Base-by-base conservation (phyloP, 768 basidiomycete species). In the Exsudoporus frostii region DNA sequence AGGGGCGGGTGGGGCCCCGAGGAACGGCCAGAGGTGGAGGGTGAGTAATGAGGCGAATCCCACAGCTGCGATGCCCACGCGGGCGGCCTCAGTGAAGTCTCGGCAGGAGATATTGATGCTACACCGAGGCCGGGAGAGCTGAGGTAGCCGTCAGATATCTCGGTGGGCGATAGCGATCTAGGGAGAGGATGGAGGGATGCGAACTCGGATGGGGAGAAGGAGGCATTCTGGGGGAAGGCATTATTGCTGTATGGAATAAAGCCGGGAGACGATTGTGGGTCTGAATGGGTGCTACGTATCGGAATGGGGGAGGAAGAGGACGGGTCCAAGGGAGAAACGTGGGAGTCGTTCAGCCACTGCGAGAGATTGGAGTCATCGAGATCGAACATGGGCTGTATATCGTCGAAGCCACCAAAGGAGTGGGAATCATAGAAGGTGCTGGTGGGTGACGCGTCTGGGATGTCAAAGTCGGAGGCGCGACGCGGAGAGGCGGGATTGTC, bases 11-110 rank as follows among this genome's bases (percentile, higher is more conserved):
- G 81, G 43, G 74, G 77, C 40, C 73, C 71, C 6, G 78, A 71
- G 4, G 75, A 73, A 10, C 77, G 78, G 4, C 71, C 65, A 6
- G 53, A 54, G 25, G 74, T 69, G 38, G 79, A 73, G 40, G 78
- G 70, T 3, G 76, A 67, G 43, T 77, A 72, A 45, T 72, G 73
- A n/a, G 79, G 70, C 6, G 73, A 62, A 50, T 83, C 81, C 80
- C 81, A 90, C 29, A 87, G 72, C 54, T 88, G 84, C 9, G 82
- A 70, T 14, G 82, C 83, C 88, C 88, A 90, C 2, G 74, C 62
- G 1, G 88, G 86, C 5, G 84, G 74, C 48, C 74, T 76, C 25
- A 82, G 68, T 30, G 83, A 77, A 6, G 80, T 81, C 42, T 87
- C 84, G 17, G 77, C 74, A 15, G 86, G 83, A 7, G 85, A 83